Base-by-base conservation (phyloP, 116 monocot species). In the Iris pallida region DNA sequence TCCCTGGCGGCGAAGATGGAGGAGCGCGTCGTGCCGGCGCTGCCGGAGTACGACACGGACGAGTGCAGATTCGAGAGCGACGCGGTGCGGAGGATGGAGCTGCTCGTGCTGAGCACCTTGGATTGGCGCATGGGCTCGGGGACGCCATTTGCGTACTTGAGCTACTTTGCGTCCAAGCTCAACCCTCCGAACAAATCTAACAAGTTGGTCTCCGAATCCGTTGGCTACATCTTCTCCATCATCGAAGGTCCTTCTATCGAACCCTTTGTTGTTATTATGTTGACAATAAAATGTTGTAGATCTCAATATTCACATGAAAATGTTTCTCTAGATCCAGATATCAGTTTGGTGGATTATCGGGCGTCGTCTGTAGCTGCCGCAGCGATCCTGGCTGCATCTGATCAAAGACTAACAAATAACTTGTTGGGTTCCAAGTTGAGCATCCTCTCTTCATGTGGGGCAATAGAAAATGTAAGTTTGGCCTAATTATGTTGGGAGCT, bases 1-100 rank as follows among this genome's bases (percentile, higher is more conserved):
- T 89, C 96, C 13, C 64, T 91, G 69, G 96, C 96, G 10, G 82
- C 81, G 52, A 96, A 96, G 73, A 80, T 96, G 86, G 96, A 91
- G 67, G 96, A 96, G 71, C 69, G 62, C 64, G 57, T 58, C 30
- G 70, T 66, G 17, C 83, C 91, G 6, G 14, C 75, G 52, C 61
- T 96, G n/a, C 20, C 82, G 6, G 89, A 91, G 63, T 89, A 82
- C 57, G 76, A 59, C 13, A 63, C 55, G 30, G 30, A 30, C 30
- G 80, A 78, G 0, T 79, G 63, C 58, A 43, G 59, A 5, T 96
- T 96, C 49, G 62, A 76, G 20, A 46, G 74, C 60, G 58, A 70
- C 6, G 56, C 84, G 13, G 81, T 91, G 14, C 86, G 73, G 68
- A 79, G 85, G 70, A 96, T 89, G 92, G 96, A 96, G 85, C 84